A percentile compares a stretch with the other conserved stretches of the same genome.
Evolutionary conservation across 768 basidiomycete species (phyloP).

Genomic region (Tulasnella sp.): DNA sequence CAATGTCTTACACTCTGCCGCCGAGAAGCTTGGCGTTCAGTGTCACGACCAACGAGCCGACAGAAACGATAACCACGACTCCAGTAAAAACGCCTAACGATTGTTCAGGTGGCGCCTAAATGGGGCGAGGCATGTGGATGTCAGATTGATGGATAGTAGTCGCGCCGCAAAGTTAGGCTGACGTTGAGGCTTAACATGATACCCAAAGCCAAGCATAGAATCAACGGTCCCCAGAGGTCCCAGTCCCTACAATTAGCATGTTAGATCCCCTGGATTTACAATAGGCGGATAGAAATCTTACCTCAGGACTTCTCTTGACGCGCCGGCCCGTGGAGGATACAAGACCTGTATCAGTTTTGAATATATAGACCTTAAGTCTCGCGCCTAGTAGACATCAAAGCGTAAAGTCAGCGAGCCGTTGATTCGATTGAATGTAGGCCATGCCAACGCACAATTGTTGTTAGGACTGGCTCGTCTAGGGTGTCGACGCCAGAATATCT

Average conservation of each 20-base stretch:
- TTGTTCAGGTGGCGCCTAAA: constrained; percentile 71
- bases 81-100: constrained; percentile 84
- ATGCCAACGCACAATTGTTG: constrained; percentile 61
- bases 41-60: constrained; percentile 85
- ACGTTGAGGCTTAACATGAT: constrained; percentile 83
- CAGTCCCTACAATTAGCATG: constrained; percentile 54
- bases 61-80: constrained; percentile 84
- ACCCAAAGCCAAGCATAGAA: constrained; percentile 68
- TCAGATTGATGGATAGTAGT: background rate
- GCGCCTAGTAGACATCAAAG: constrained; percentile 59
- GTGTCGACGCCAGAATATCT: constrained; percentile 81
- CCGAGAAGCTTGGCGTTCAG: constrained; percentile 75
- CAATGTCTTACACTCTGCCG: constrained; percentile 51
- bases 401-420: too few species aligned
- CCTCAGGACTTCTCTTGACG: constrained; percentile 73
- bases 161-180: constrained; percentile 20
- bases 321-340: constrained; percentile 62
- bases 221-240: constrained; percentile 95
- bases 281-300: constrained; percentile 30
- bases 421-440: too few species aligned
- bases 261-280: background rate
- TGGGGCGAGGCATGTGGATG: background rate
- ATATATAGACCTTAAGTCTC: constrained; percentile 85
- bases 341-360: constrained; percentile 88
- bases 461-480: constrained; percentile 81